These are phyloP conservation scores for Salix suchowensis DNA, from an alignment of 345 rosid species.

Conservation along the genomic window DNA sequence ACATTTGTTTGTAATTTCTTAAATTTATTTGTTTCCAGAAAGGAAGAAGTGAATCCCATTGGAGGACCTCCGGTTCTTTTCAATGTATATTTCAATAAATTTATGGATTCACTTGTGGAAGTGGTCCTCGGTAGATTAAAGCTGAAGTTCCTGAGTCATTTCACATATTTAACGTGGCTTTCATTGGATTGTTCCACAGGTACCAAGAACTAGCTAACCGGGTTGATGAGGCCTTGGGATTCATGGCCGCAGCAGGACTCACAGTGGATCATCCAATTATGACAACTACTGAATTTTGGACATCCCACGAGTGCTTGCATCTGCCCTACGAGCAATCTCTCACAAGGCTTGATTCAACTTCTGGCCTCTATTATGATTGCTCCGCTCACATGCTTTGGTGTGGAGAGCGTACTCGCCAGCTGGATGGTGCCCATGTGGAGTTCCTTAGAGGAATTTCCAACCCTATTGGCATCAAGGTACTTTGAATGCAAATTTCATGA, in stretches of 20 bases:
- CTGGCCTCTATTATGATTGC: constrained; percentile 25
- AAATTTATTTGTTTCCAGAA: not conserved
- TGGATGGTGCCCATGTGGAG: constrained; percentile 33
- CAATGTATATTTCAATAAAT: not conserved
- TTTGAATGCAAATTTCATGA: not conserved
- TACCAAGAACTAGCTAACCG: constrained; percentile 21
- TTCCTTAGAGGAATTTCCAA: constrained; percentile 29
- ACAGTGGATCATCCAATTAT: constrained; percentile 28
- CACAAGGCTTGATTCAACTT: constrained; percentile 28
- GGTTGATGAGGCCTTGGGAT: constrained; percentile 28
- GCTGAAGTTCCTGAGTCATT: not conserved
- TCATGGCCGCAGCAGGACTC: constrained; percentile 28
- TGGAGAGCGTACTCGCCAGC: constrained; percentile 29
- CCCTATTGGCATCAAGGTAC: constrained; percentile 32
- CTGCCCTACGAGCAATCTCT: constrained; percentile 29
- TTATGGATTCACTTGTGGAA: not conserved
- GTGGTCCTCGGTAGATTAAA: not conserved
- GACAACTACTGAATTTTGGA: constrained; percentile 30
- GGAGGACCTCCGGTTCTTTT: not conserved
- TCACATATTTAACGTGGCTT: not conserved
- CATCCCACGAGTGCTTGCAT: constrained; percentile 28
- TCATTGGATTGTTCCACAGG: constrained; percentile 5
- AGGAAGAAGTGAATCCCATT: not conserved
- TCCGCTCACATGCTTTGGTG: constrained; percentile 33
- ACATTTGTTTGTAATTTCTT: not conserved